Evolutionary conservation across 2,329 filamentous ascomycete genomes (phyloP), one percentile per base, ranked within the genome.

Genomic region (Podosphaera xanthii): DNA sequence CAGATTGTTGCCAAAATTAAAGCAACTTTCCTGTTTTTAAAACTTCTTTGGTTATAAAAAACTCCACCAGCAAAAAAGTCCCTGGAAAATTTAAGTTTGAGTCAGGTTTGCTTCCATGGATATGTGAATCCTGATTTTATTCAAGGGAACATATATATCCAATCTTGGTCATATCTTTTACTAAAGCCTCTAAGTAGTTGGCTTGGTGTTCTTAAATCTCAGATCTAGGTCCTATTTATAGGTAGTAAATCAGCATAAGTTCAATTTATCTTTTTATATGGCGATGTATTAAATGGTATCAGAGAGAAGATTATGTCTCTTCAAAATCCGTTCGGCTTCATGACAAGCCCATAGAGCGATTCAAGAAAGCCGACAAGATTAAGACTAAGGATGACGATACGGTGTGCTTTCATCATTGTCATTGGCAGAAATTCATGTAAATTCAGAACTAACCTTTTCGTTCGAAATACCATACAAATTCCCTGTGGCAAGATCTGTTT

Each of bases 341-440:
- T 65, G 64, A 67, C 63, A 67, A 60, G 44, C 55, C 55, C 64
- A 65, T 63, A 67, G 64, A 64, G 60, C 58, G 61, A 65, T 33
- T 58, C 60, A 62, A 62, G 33, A 31, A n/a, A 31, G 63, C 59
- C 66, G 66, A 68, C 70, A 70, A 69, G 73, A 74, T 71, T 94
- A 83, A 79, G 88, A 76, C 87, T 94, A 94, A 94, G 88, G 88
- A 94, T 94, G 88, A 94, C 87, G 85, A 89, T 90, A 89, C 77
- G 74, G 73, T 44, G 61, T 71, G 71, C 76, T 89, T 82, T 92
- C 88, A 91, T 94, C 88, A 91, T 84, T 67, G 66, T 53, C 59
- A 62, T 38, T 22, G 8, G n/a, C 56, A 36, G 36, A 54, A 14
- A 59, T 4, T 34, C 38, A 38, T 22, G 49, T 31, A 10, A 48